A percentile compares a stretch with the other conserved stretches of the same genome.
These are phyloP conservation scores for Ophiostoma pallidulum DNA, from an alignment of 2,329 filamentous ascomycete genomes.

Conservation along the genomic window DNA sequence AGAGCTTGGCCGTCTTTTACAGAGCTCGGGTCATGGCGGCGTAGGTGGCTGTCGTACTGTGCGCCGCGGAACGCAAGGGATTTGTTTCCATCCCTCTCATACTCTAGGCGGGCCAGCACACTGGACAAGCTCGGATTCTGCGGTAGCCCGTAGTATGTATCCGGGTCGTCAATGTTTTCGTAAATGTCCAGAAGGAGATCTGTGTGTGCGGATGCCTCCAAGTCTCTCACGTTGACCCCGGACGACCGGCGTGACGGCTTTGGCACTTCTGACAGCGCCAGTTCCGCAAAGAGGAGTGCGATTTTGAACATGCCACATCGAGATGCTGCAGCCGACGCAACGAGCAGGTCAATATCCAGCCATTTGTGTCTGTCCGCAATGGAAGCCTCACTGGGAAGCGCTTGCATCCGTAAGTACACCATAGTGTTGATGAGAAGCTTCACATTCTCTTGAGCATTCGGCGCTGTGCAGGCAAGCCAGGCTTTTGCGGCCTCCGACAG, in stretches of 20 bases:
- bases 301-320: conserved; percentile 79
- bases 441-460: conserved; percentile 48
- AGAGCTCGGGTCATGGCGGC: conserved; percentile 45
- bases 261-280: conserved; percentile 48
- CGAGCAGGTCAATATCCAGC: conserved; percentile 72
- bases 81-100: conserved; percentile 79
- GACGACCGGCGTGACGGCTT: conserved; percentile 60
- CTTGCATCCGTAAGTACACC: conserved; percentile 79
- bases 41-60: conserved; percentile 78
- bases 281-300: conserved; percentile 74
- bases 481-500: conserved; percentile 57
- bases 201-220: conserved; percentile 40
- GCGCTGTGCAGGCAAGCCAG: conserved; percentile 48
- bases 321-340: conserved; percentile 62
- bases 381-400: conserved; percentile 63
- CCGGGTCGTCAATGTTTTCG: conserved; percentile 87
- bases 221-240: conserved; percentile 30
- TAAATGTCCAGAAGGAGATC: conserved; percentile 74
- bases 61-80: conserved; percentile 86
- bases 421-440: conserved; percentile 68
- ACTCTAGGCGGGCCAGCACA: conserved; percentile 73
- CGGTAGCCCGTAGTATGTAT: conserved; percentile 87
- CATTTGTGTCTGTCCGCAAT: conserved; percentile 71
- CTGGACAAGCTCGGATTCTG: conserved; percentile 67
- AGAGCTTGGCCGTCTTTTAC: conserved; percentile 57